These are phyloP conservation scores for Boletellus ananas DNA, from an alignment of 768 basidiomycete species.

Conservation along the genomic window DNA sequence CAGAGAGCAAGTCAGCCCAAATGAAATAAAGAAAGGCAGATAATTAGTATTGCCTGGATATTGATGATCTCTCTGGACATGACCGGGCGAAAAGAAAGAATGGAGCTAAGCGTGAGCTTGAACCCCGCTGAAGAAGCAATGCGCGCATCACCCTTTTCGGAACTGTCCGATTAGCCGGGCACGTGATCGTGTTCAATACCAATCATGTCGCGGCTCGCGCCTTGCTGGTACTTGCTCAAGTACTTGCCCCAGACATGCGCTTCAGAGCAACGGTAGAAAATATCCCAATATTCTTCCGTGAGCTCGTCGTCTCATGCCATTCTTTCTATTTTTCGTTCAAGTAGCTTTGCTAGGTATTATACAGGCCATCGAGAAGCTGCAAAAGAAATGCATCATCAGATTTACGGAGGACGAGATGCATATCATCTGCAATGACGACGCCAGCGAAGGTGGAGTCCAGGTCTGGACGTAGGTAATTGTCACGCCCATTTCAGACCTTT, in stretches of 20 bases:
- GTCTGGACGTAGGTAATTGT: slow-evolving; percentile 67
- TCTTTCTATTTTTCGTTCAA: not conserved
- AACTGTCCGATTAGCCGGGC: slow-evolving; percentile 10
- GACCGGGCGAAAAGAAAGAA: slow-evolving; percentile 20
- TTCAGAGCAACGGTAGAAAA: slow-evolving; percentile 60
- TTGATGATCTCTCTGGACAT: slow-evolving; percentile 84
- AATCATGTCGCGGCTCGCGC: slow-evolving; percentile 10
- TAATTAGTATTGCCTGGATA: slow-evolving; percentile 51
- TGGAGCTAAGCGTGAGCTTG: slow-evolving; percentile 5
- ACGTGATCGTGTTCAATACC: slow-evolving; percentile 24
- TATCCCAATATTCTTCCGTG: slow-evolving; percentile 53
- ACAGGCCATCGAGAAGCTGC: slow-evolving; percentile 78
- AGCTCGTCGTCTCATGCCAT: slow-evolving; percentile 11
- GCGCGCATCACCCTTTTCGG: slow-evolving; percentile 13
- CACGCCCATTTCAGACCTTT: slow-evolving; percentile 21
- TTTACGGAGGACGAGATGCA: slow-evolving; percentile 72
- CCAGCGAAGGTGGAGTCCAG: slow-evolving; percentile 80
- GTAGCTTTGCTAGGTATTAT: slow-evolving; percentile 53
- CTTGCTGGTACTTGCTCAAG: not conserved
- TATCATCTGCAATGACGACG: slow-evolving; percentile 79
- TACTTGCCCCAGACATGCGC: slow-evolving; percentile 42
- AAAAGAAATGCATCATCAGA: slow-evolving; percentile 80
- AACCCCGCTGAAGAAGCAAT: slow-evolving; percentile 12
- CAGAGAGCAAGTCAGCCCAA: slow-evolving; percentile 8
- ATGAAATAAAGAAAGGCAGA: not conserved